These are phyloP conservation scores for Ophiostoma sp. DNA, from an alignment of 2,329 filamentous ascomycete species.

Conservation along the genomic window DNA sequence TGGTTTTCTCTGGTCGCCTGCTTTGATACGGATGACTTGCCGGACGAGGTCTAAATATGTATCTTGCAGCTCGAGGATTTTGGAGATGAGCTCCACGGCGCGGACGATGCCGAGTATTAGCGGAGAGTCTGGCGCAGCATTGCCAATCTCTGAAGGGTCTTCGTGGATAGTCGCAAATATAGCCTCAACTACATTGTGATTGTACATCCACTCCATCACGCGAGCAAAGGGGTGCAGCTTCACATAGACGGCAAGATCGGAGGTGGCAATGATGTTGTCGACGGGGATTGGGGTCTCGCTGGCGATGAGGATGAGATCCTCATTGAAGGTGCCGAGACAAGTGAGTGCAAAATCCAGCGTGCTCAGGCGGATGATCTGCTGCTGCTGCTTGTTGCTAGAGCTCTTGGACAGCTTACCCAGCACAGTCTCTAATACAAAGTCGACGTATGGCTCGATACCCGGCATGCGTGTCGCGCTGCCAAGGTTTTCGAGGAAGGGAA, in stretches of 20 bases:
- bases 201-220: constrained; percentile 98
- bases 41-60: constrained; percentile 88
- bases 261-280: constrained; percentile 67
- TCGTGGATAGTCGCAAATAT: constrained; percentile 77
- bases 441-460: constrained; percentile 87
- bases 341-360: constrained; percentile 79
- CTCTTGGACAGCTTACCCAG: constrained; percentile 58
- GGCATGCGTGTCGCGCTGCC: constrained; percentile 69
- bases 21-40: constrained; percentile 65
- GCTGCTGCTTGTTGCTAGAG: constrained; percentile 45
- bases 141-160: constrained; percentile 65
- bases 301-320: constrained; percentile 80
- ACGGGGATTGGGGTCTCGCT: constrained; percentile 72
- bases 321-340: constrained; percentile 84
- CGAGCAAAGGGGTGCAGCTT: constrained; percentile 86
- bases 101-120: constrained; percentile 72
- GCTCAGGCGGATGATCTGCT: constrained; percentile 66
- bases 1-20: constrained; percentile 52
- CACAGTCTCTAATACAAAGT: constrained; percentile 78
- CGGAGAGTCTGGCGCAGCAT: constrained; percentile 70
- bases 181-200: constrained; percentile 75
- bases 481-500: constrained; percentile 83
- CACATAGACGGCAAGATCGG: constrained; percentile 73
- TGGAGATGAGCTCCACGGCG: constrained; percentile 76
- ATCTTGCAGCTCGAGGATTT: constrained; percentile 78